These are phyloP conservation scores for Populus tomentosa DNA, from an alignment of 441 rosid genomes.

Conservation along the genomic window DNA sequence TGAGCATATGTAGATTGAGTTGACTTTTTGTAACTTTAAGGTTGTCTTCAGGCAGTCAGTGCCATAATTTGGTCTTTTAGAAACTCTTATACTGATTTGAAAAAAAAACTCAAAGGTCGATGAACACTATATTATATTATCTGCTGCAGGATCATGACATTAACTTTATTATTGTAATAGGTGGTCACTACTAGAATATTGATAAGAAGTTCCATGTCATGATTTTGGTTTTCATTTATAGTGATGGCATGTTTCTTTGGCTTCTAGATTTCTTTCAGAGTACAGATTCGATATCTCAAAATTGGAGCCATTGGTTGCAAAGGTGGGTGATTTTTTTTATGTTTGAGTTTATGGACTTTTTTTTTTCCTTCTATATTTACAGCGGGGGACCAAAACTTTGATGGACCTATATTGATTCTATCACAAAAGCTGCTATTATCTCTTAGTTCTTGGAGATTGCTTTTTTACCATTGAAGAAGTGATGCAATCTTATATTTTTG, in stretches of 20 bases:
- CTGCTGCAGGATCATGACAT: background rate
- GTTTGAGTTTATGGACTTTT: background rate
- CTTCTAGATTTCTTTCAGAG: conserved; percentile 65
- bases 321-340: conserved; percentile 43
- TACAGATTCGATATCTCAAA: conserved; percentile 84
- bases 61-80: background rate
- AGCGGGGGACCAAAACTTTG: background rate
- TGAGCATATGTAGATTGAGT: background rate
- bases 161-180: background rate
- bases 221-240: conserved; percentile 12
- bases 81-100: background rate
- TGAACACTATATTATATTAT: background rate
- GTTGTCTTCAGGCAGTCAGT: background rate
- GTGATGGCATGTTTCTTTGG: conserved; percentile 7
- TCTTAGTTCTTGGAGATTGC: background rate
- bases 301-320: conserved; percentile 95
- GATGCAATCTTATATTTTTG: too few relatives aligned
- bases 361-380: background rate
- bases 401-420: background rate
- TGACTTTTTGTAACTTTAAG: background rate
- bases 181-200: background rate
- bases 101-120: background rate
- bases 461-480: background rate
- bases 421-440: conserved; percentile 1
- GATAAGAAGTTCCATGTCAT: background rate